Base-by-base conservation (phyloP, 441 rosid genomes). In the Bruguiera hainesii region DNA sequence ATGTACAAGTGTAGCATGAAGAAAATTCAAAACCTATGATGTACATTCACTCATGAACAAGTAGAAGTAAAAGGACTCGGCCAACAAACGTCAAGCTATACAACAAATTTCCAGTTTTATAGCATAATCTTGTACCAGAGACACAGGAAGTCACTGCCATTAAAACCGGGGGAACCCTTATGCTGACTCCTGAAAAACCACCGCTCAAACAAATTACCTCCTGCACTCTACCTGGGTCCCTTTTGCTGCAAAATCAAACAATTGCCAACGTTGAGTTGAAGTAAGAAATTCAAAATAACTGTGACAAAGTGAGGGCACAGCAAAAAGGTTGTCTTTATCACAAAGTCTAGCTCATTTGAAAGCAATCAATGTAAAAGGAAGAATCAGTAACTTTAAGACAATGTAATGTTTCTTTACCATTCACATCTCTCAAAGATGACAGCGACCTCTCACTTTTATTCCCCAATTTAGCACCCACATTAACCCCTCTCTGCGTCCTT, bases 391-490 rank as follows among this genome's bases (percentile, higher is more conserved):
- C 69, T 72, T n/a, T 51, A 71, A 35, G 0, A 13, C 57, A 37
- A 21, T 28, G 49, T 61, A 71, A 64, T 15, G 3, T 15, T 65
- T 59, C 73, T 83, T 67, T 79, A 91, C 97, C 95, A 58, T 73
- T 84, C 69, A 83, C 89, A 70, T 93, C 96, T 79, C 77, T 80
- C 33, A 89, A 83, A 6, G 90, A 68, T 31, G 75, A 60, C 67
- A 71, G 57, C 53, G 83, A 78, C 71, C 79, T 89, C 73, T 91
- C 96, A 25, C 78, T 75, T 81, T 84, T 91, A 75, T 62, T 88
- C 63, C 83, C 71, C 16, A 79, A 80, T 80, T 90, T 92, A 65
- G 84, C 85, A 62, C 86, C 80, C 35, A 85, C 60, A 66, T 81
- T 79, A 73, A 79, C 67, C 23, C 69, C 78, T 72, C 87, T 89